Base-by-base conservation (phyloP, 2,329 filamentous ascomycete genomes). In the Ophiostoma ips region DNA sequence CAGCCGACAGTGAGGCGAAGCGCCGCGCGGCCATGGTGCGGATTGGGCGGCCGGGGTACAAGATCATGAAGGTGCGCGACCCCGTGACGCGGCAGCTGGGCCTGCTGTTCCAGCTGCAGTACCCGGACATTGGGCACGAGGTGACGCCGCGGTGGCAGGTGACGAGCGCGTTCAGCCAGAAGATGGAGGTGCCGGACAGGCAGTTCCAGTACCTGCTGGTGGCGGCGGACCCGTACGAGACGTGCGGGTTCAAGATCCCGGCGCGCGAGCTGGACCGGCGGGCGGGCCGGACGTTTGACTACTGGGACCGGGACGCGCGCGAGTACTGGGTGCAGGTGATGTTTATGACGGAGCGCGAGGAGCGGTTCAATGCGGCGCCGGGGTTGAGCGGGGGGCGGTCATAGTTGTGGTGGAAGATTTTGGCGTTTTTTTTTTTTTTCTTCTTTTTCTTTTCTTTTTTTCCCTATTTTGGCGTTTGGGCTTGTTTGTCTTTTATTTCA, bases 271-370 rank as follows among this genome's bases (percentile, higher is more conserved):
- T 98, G 53, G 92, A 98, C 68, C 79, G 88, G 59, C 76, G 85
- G 21, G 88, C 94, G 57, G 89, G 86, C 51, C 77, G 83, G 60
- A 92, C 89, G 66, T 98, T 90, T 76, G 84, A 79, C 49, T 96
- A 89, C 81, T 98, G 89, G 73, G 92, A 98, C 67, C 82, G 84
- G 53, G 92, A 98, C 65, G 81, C 83, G 55, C 95, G 94, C 73
- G 90, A 96, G 71, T 98, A 94, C 63, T 96, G 88, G 87, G 78
- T 95, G 37, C 92, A 96, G 72, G 77, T 98, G 57, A 85, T 96
- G 73, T 98, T 96, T 70, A 92, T 95, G 77, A 96, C 92, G 36
- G 92, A 98, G 72, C 80, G 92, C 56, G 92, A 96, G 68, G 90
- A 95, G 74, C 75, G 43, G 15, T 43, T 43, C 5, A 43, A 43